A percentile compares a stretch with the other conserved stretches of the same genome.
These are phyloP conservation scores for Arthrinium puccinioides DNA, from an alignment of 2,329 filamentous ascomycete species.

Conservation along the genomic window DNA sequence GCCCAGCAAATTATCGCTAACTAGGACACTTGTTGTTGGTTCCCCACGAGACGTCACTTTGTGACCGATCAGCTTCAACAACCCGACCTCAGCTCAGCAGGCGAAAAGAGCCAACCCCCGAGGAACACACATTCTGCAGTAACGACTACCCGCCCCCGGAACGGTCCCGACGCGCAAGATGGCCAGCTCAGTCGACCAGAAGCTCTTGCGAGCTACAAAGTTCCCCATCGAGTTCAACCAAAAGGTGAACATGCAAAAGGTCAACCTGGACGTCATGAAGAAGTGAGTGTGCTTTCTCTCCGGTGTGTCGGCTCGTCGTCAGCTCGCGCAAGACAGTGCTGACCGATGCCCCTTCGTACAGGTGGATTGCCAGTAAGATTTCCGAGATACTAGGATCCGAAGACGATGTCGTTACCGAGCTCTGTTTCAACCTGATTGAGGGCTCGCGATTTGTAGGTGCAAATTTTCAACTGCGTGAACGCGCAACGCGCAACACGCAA, in stretches of 20 bases:
- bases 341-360: conserved; percentile 28
- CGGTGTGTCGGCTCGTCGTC: background rate
- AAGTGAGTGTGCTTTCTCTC: conserved; percentile 51
- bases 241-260: conserved; percentile 96
- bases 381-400: conserved; percentile 84
- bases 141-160: too few relatives aligned
- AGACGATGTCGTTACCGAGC: conserved; percentile 91
- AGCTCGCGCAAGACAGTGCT: conserved; percentile 1
- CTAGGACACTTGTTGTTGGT: too few relatives aligned
- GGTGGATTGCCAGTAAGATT: conserved; percentile 89
- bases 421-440: conserved; percentile 66
- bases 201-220: conserved; percentile 83
- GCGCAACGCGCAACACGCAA: background rate
- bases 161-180: conserved; percentile 36
- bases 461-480: conserved; percentile 3
- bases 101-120: too few relatives aligned
- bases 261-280: conserved; percentile 97
- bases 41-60: too few relatives aligned
- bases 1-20: too few relatives aligned
- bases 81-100: too few relatives aligned
- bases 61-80: too few relatives aligned
- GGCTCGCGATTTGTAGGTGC: conserved; percentile 64
- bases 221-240: conserved; percentile 89
- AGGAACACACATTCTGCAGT: too few relatives aligned
- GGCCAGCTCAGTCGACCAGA: conserved; percentile 81